Evolutionary conservation across 768 basidiomycete species (phyloP), one percentile per base, ranked within the genome.

Genomic region (Cystoderma amianthinum): DNA sequence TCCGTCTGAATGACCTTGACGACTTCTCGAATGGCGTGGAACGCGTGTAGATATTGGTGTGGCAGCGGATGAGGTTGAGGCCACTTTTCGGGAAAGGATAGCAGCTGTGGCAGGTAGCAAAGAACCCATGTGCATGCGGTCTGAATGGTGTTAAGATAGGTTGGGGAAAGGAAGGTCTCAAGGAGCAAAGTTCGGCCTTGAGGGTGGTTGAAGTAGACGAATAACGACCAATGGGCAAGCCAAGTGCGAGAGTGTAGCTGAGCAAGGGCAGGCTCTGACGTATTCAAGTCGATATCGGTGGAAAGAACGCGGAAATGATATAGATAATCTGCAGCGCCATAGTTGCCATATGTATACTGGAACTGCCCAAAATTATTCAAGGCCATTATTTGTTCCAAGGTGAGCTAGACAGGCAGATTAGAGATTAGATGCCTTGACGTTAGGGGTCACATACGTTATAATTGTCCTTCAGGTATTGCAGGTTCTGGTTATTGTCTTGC

Each of bases 251-350:
- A 89, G 62, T 97, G 93, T 21, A 99, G 74, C 55, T 96, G 91
- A 25, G 78, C 74, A 20, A 94, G 75, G 0, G 85, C 81, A n/a
- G 84, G 82, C 28, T 82, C 76, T 36, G 81, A 72, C 21, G 57
- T 85, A 65, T 89, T 93, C 57, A 95, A 85, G 39, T 94, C 87
- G 43, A 76, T 73, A 59, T 95, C 90, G 43, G 93, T 96, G 36
- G 94, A 95, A 46, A 99, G 82, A 17, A 98, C 85, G 43, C 94
- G 90, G 75, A 98, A 99, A 59, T 98, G 95, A 72, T 98, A 97
- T 42, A 99, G 74, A 67, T 96, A 98, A 63, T 97, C 92, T 36
- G 94, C 93, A 12, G 96, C 93, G 37, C 89, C 89, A 71, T 99
- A 99, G 63, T 92, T 91, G 33, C 96, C 96, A 60, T 90, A 90